Evolutionary conservation across 2,329 filamentous ascomycete genomes (phyloP), one percentile per base, ranked within the genome.

Genomic region (Thielaviopsis musarum): DNA sequence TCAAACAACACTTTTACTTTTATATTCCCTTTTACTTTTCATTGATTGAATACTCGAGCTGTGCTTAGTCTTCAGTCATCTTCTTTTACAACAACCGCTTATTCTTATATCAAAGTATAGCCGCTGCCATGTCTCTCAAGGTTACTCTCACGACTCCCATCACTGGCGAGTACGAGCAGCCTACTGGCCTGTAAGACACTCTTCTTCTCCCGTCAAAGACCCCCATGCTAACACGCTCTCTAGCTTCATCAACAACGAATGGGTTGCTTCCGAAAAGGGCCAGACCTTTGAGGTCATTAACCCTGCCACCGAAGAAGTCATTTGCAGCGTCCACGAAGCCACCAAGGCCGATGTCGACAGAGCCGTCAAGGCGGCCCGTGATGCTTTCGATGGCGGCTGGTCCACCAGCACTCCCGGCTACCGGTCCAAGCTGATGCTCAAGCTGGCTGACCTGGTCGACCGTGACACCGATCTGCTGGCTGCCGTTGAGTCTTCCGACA

Each of bases 221-320:
- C 19, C 21, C 28, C n/a, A 48, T 45, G 21, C 55, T 64, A 56
- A 60, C 60, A 51, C 10, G 17, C 9, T 55, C 22, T 21, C 10
- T 67, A 88, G 85, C 63, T 93, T 88, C 80, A 93, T 95, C 80
- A 91, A 93, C 81, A 91, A 91, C 73, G 86, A 96, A 74, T 96
- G 85, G 75, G 82, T 94, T 64, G 24, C 48, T 22, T 53, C 34
- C 12, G 41, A 17, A 5, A 61, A 64, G 56, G 60, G 61, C 22
- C 61, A 62, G 52, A 65, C 61, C 13, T 66, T 66, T 26, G 59
- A 63, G 15, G 58, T 64, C 41, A 59, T 59, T 51, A 66, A 66
- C 61, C 66, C 66, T 15, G 58, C 64, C 6, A 66, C 65, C 6
- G 65, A 64, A n/a, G 57, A 65, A 53, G 62, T 63, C 55, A 59